Percentiles rank a stretch among this genome's conserved stretches.
phyloP scores from a whole-genome alignment of 495 filamentous ascomycete species.

The Neurospora sp. region DNA sequence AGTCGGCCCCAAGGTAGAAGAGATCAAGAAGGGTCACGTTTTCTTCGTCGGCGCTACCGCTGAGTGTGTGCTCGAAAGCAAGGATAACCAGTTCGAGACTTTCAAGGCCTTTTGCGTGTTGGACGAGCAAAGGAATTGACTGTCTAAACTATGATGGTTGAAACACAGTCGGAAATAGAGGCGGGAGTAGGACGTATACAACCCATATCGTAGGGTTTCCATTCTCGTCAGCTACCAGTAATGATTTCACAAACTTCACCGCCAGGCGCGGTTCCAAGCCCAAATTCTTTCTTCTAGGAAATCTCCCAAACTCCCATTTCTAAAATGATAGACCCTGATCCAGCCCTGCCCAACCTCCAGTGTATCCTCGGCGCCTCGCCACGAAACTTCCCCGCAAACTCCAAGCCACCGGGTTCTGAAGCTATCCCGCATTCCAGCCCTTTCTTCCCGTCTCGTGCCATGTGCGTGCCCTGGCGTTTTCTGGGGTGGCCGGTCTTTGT shows the following conservation, averaged over 20 bases:
- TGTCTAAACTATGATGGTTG: neutral
- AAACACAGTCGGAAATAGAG: neutral
- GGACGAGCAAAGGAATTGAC: conserved; percentile 25
- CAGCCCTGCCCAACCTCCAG: neutral
- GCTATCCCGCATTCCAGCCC: neutral
- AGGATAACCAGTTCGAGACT: conserved; percentile 60
- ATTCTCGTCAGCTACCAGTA: neutral
- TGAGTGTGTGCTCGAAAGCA: conserved; percentile 66
- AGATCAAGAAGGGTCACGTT: conserved; percentile 62
- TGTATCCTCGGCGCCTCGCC: neutral
- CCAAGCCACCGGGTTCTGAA: neutral
- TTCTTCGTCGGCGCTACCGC: conserved; percentile 92
- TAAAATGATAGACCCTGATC: neutral
- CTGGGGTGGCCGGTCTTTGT: neutral
- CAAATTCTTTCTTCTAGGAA: neutral
- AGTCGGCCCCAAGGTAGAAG: conserved; percentile 63
- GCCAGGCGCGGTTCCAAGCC: neutral
- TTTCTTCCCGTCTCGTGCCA: neutral
- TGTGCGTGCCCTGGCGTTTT: neutral
- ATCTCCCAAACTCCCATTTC: neutral
- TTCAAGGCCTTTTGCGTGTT: conserved; percentile 97
- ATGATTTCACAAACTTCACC: neutral
- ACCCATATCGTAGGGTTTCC: neutral
- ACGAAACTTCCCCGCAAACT: neutral
- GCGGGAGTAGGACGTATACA: neutral